phyloP scores from a whole-genome alignment of 495 filamentous ascomycete genomes.

The Immersiella caudata region DNA sequence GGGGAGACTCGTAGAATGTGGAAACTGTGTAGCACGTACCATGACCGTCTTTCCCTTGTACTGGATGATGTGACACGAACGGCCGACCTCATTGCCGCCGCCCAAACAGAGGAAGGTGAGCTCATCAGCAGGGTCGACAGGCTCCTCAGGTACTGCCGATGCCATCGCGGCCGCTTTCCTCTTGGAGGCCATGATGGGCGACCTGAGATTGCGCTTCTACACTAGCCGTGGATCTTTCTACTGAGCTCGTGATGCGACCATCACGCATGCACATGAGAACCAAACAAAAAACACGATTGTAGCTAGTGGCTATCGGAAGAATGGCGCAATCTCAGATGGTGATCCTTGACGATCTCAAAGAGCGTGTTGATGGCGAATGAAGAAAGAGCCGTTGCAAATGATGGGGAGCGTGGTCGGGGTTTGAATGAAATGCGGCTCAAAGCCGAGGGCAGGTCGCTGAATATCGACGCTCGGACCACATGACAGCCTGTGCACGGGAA shows the following conservation, averaged over 20 bases:
- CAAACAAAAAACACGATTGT: background rate
- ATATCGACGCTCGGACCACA: background rate
- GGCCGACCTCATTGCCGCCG: conserved; percentile 94
- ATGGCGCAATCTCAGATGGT: background rate
- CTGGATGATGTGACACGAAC: conserved; percentile 96
- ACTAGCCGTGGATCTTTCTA: background rate
- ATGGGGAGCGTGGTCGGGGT: background rate
- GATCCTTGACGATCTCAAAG: background rate
- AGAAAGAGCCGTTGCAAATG: background rate
- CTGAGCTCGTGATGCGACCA: background rate
- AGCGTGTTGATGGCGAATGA: background rate
- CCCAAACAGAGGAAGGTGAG: conserved; percentile 91
- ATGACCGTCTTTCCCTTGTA: conserved; percentile 99
- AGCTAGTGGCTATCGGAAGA: background rate
- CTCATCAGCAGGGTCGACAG: conserved; percentile 79
- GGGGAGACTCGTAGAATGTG: background rate
- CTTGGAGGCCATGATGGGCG: conserved; percentile 67
- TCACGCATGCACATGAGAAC: background rate
- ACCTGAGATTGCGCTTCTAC: background rate
- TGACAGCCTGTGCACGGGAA: background rate
- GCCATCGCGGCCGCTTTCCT: conserved; percentile 72
- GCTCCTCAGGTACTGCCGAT: conserved; percentile 61
- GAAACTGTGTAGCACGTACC: conserved; percentile 57
- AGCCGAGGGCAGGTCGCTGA: background rate
- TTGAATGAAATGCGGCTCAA: conserved; percentile 12